Evolutionary conservation across 2,329 filamentous ascomycete genomes (phyloP).

Genomic region (Hawksworthiomyces lignivorus): DNA sequence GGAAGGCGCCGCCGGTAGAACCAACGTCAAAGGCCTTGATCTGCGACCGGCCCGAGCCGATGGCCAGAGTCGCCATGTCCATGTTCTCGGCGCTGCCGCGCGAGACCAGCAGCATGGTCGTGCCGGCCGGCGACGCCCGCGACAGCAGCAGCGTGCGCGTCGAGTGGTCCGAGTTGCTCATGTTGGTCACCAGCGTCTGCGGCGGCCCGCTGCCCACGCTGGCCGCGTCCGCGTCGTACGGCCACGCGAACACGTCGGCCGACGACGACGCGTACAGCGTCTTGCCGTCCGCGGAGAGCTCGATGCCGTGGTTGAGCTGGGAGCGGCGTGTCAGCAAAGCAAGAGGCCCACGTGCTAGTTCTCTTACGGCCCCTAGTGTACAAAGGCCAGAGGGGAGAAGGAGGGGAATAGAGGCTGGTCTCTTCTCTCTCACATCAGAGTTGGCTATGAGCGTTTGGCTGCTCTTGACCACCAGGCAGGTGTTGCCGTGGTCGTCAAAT

Average conservation of each 20-base stretch:
- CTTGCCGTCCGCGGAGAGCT: conserved; percentile 43
- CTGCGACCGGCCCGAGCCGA: conserved; percentile 53
- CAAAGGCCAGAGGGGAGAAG: no score
- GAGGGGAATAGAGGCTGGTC: no score
- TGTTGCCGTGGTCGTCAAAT: no score
- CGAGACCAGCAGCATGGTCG: conserved; percentile 47
- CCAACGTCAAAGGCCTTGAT: conserved; percentile 51
- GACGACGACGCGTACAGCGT: conserved; percentile 51
- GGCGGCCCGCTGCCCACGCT: conserved; percentile 38
- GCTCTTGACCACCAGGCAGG: no score
- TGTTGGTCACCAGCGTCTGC: conserved; percentile 51
- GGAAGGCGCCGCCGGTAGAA: conserved; percentile 8
- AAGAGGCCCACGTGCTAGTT: no score
- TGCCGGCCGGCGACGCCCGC: conserved; percentile 36
- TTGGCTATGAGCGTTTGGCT: no score
- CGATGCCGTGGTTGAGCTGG: conserved; percentile 49
- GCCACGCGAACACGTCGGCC: conserved; percentile 55
- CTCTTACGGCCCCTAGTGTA: no score
- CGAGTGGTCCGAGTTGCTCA: conserved; percentile 54
- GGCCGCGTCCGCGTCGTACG: conserved; percentile 49
- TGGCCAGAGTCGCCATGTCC: conserved; percentile 44
- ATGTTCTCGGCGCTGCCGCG: conserved; percentile 58
- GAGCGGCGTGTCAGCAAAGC: no score
- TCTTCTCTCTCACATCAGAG: no score
- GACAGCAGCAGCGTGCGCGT: conserved; percentile 62